A percentile compares a stretch with the other conserved stretches of the same genome.
Conservation (phyloP, 192 early-diverging fungal species). For the Diversispora epigaea region DNA sequence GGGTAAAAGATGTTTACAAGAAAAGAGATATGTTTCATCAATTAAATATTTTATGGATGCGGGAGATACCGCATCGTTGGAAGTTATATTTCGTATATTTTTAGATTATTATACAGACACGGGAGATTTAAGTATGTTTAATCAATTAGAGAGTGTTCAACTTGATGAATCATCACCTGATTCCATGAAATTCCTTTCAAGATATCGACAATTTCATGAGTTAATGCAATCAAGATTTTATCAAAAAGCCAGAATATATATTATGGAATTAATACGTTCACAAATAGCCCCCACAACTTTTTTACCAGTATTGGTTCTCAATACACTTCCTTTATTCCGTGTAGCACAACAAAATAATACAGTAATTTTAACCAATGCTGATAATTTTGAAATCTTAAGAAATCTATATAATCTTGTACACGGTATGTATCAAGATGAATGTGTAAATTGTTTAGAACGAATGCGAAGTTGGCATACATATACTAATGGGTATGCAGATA, state of each 20-base stretch:
- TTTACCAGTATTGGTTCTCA: slow-evolving; percentile 22
- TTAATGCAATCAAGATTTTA: slow-evolving; percentile 2
- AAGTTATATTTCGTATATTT: slow-evolving; percentile 11
- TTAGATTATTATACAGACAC: slow-evolving; percentile 16
- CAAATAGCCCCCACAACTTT: slow-evolving; percentile 4
- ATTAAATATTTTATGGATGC: slow-evolving; percentile 19
- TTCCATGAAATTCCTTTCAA: slow-evolving; percentile 25
- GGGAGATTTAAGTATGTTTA: slow-evolving; percentile 3
- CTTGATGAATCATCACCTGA: background rate
- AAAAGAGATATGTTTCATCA: slow-evolving; percentile 16
- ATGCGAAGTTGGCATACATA: slow-evolving; percentile 15
- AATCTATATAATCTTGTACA: slow-evolving; percentile 15
- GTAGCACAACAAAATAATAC: background rate
- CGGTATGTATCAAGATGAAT: background rate
- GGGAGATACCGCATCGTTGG: slow-evolving; percentile 2
- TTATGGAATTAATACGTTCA: slow-evolving; percentile 12
- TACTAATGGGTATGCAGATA: background rate
- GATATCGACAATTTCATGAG: slow-evolving; percentile 16
- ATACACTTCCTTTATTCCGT: slow-evolving; percentile 20
- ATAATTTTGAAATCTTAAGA: slow-evolving; percentile 19
- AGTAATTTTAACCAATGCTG: background rate
- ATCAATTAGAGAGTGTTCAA: slow-evolving; percentile 16
- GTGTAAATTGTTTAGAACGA: background rate
- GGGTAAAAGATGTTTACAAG: slow-evolving; percentile 4
- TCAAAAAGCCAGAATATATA: background rate